phyloP scores from a whole-genome alignment of 495 filamentous ascomycete species.

The Amniculicola lignicola region DNA sequence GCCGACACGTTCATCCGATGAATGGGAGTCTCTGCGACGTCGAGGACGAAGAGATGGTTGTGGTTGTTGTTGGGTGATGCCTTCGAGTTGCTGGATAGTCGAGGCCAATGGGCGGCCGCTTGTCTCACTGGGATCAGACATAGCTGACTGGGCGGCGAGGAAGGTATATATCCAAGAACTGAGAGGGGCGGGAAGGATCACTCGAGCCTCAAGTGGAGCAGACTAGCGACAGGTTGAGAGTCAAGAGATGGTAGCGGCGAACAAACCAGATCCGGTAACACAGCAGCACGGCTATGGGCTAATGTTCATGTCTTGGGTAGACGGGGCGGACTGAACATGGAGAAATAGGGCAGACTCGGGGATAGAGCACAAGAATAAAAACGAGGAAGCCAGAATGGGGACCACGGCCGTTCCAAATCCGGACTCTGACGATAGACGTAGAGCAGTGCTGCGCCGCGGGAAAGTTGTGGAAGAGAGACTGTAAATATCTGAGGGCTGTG shows the following conservation, averaged over 20 bases:
- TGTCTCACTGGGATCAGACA: constrained; percentile 28
- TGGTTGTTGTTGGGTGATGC: constrained; percentile 5
- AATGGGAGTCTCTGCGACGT: constrained; percentile 26
- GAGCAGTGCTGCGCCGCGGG: constrained; percentile 25
- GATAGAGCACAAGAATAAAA: constrained; percentile 26
- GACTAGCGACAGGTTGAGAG: constrained; percentile 21
- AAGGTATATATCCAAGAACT: constrained; percentile 32
- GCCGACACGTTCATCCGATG: constrained; percentile 29
- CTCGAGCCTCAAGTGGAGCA: constrained; percentile 27
- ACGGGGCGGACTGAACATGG: constrained; percentile 26
- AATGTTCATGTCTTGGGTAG: constrained; percentile 21
- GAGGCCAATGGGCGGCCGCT: constrained; percentile 34
- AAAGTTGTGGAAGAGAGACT: constrained; percentile 6
- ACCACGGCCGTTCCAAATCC: constrained; percentile 28
- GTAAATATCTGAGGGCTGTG: constrained; percentile 31
- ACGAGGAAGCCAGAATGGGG: constrained; percentile 15
- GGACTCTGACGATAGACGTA: constrained; percentile 28
- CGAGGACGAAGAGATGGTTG: constrained; percentile 17
- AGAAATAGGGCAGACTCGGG: constrained; percentile 21
- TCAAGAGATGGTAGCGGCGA: constrained; percentile 25
- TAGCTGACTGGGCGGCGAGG: constrained; percentile 20
- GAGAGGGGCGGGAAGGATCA: constrained; percentile 28
- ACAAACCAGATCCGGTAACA: constrained; percentile 22
- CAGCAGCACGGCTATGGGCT: constrained; percentile 24
- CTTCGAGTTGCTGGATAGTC: constrained; percentile 23